These are phyloP conservation scores for Yamadazyma songkhlaensis DNA, from an alignment of 1,139 yeast genomes.

Conservation along the genomic window DNA sequence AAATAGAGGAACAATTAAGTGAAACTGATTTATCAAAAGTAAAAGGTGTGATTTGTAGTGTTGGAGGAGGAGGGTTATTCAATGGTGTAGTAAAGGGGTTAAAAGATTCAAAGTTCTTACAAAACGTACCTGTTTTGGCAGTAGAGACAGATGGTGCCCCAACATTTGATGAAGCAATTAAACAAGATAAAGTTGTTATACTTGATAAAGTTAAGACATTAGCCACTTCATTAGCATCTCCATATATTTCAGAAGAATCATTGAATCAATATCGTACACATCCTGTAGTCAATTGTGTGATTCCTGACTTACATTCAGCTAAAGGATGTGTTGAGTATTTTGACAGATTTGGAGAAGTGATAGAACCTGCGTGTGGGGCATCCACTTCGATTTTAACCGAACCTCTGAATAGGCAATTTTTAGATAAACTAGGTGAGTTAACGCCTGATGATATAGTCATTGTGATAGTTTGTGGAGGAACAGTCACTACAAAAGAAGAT, in stretches of 20 bases:
- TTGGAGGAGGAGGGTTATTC: conserved; percentile 76
- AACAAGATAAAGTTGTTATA: conserved; percentile 41
- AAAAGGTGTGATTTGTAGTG: conserved; percentile 62
- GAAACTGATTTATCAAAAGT: conserved; percentile 26
- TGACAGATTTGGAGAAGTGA: conserved; percentile 45
- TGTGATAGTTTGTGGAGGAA: conserved; percentile 66
- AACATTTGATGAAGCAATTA: conserved; percentile 48
- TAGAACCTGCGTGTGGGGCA: conserved; percentile 81
- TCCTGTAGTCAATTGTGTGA: conserved; percentile 21
- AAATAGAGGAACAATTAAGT: conserved; percentile 44
- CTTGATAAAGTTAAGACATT: conserved; percentile 49
- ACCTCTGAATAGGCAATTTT: conserved; percentile 21
- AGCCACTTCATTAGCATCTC: conserved; percentile 63
- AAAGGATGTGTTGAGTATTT: conserved; percentile 50
- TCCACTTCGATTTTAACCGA: conserved; percentile 53
- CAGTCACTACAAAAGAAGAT: conserved; percentile 32
- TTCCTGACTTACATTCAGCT: conserved; percentile 56
- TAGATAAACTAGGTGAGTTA: conserved; percentile 32
- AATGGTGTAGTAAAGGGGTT: conserved; percentile 62
- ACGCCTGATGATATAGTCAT: conserved; percentile 49
- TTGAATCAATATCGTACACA: conserved; percentile 37
- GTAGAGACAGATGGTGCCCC: conserved; percentile 65
- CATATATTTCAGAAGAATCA: conserved; percentile 48
- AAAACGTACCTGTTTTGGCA: conserved; percentile 45
- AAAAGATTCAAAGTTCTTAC: conserved; percentile 22